Percentiles rank a stretch among this genome's conserved stretches.
phyloP scores from a whole-genome alignment of 2,329 filamentous ascomycete species.

The Talaromyces sp. region DNA sequence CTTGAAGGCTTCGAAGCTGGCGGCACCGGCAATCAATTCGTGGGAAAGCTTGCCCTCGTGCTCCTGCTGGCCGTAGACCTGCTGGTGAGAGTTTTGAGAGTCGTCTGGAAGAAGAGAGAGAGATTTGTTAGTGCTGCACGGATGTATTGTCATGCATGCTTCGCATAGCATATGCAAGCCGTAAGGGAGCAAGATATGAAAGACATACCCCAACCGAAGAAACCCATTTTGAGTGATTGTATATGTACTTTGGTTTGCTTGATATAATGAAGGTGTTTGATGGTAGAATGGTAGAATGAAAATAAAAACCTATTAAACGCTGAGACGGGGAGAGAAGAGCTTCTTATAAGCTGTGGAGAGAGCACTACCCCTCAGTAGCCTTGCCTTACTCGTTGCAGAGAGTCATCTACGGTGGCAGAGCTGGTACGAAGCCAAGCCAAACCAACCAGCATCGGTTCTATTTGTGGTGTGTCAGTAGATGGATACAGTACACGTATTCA shows the following conservation, averaged over 20 bases:
- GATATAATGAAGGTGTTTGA: not conserved
- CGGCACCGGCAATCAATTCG: slow-evolving; percentile 70
- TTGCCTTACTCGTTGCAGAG: not conserved
- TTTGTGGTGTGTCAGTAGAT: not conserved
- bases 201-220: slow-evolving; percentile 18
- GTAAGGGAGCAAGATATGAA: not conserved
- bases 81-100: slow-evolving; percentile 51
- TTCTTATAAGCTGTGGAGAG: slow-evolving; percentile 15
- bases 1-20: slow-evolving; percentile 76
- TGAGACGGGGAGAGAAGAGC: not conserved
- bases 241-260: not conserved
- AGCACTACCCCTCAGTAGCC: not conserved
- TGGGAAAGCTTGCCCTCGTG: slow-evolving; percentile 65
- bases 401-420: not conserved
- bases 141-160: not conserved
- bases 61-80: slow-evolving; percentile 49
- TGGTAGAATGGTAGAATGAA: not conserved
- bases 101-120: slow-evolving; percentile 46
- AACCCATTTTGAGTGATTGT: slow-evolving; percentile 15
- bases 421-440: not conserved
- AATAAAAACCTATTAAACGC: not conserved
- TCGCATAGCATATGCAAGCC: not conserved
- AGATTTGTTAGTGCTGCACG: not conserved
- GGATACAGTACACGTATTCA: slow-evolving; percentile 4
- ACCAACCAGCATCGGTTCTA: not conserved